A percentile compares a stretch with the other conserved stretches of the same genome.
Conservation (phyloP, 1,284 basidiomycete genomes). For the Sanghuangporus sanghuang region DNA sequence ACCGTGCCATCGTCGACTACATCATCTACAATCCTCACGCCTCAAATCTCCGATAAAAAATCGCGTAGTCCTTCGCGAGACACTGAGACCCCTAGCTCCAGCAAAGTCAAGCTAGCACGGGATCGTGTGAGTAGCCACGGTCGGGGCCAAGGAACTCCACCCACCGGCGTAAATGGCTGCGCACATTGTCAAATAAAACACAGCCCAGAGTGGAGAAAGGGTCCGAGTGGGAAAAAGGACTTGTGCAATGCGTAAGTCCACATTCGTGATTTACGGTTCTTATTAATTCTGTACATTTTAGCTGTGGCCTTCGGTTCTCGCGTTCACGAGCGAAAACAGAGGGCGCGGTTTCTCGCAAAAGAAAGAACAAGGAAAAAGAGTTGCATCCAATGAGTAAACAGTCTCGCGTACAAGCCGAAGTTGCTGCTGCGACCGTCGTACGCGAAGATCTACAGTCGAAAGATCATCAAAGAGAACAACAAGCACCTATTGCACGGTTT, state of each 20-base stretch:
- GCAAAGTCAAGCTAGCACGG: neutral
- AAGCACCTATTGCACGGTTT: neutral
- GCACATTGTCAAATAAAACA: conserved; percentile 79
- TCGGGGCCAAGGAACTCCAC: conserved; percentile 34
- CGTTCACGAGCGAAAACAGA: conserved; percentile 81
- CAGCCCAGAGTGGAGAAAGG: conserved; percentile 94
- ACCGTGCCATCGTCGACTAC: neutral
- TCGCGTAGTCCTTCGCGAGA: neutral
- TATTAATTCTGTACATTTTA: conserved; percentile 30
- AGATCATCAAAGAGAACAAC: neutral
- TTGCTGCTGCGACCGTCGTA: neutral
- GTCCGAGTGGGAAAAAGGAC: conserved; percentile 85
- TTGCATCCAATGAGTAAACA: neutral
- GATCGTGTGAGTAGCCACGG: conserved; percentile 3
- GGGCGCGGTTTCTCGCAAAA: conserved; percentile 34
- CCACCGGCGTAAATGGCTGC: conserved; percentile 71
- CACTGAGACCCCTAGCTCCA: neutral
- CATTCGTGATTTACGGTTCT: conserved; percentile 20
- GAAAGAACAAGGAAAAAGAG: conserved; percentile 2
- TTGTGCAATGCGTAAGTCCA: conserved; percentile 84
- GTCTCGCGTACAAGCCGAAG: neutral
- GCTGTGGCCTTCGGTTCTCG: conserved; percentile 76
- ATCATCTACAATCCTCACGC: neutral
- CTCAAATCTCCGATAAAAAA: neutral
- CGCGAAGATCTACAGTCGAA: too few species aligned